Conservation (phyloP, 441 rosid species). For the Populus hybrid region DNA sequence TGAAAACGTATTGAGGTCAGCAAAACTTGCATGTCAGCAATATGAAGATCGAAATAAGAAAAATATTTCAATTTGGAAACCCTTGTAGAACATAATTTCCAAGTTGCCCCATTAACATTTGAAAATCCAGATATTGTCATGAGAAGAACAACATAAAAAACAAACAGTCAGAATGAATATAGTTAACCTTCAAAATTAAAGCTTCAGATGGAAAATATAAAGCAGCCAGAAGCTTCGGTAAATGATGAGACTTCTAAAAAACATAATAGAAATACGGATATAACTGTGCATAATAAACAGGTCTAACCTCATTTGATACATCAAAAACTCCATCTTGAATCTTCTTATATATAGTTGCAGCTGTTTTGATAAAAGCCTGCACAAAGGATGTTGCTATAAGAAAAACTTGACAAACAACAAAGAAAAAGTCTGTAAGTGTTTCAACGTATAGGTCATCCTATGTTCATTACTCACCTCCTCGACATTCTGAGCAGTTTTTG, state of each 20-base stretch:
- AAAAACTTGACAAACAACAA: background rate
- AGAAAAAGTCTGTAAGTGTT: background rate
- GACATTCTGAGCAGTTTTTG: conserved; percentile 96
- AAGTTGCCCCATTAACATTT: background rate
- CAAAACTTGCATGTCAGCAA: background rate
- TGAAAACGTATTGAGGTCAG: background rate
- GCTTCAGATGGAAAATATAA: background rate
- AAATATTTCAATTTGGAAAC: background rate
- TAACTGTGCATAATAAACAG: background rate
- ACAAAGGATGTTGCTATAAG: conserved; percentile 9
- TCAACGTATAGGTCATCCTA: background rate
- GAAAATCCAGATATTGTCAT: background rate
- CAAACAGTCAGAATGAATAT: background rate
- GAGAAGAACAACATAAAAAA: background rate
- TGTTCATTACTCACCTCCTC: conserved; percentile 58
- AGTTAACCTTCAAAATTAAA: background rate
- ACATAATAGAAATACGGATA: background rate
- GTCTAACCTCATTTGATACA: conserved; percentile 79
- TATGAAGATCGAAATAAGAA: background rate
- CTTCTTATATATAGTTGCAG: conserved; percentile 90
- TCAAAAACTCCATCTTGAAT: conserved; percentile 98
- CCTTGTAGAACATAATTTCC: background rate
- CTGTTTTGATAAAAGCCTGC: conserved; percentile 95
- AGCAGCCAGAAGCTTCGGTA: background rate
- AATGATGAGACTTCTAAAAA: background rate